Conservation (phyloP, 306 rosid species). For the Pterocarpus santalinus region DNA sequence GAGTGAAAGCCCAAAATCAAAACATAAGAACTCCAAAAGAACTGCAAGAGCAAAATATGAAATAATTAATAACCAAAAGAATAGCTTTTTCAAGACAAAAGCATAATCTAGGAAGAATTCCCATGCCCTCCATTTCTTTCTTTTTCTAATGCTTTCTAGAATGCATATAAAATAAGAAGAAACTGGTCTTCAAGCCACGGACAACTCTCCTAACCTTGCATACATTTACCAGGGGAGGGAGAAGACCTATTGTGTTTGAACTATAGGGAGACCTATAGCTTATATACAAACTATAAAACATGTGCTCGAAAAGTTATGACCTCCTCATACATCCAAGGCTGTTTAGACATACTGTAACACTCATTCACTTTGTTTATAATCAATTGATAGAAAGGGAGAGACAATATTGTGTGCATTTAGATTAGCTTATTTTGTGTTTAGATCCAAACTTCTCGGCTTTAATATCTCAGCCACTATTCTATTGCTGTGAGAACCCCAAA, state of each 20-base stretch:
- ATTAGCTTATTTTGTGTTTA: background rate
- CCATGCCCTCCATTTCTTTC: too few species aligned
- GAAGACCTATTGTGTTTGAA: too few species aligned
- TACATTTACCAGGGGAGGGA: too few species aligned
- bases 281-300: background rate
- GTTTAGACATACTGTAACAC: background rate
- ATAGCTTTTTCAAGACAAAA: too few species aligned
- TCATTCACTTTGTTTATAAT: background rate
- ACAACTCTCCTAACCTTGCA: too few species aligned
- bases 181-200: too few species aligned
- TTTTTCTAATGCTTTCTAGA: too few species aligned
- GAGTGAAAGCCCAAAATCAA: slow-evolving; percentile 8
- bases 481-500: background rate
- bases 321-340: slow-evolving; percentile 13
- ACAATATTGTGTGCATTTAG: background rate
- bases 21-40: background rate
- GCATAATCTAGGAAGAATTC: too few species aligned
- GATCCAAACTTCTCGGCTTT: background rate
- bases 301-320: background rate
- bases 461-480: slow-evolving; percentile 22
- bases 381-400: background rate
- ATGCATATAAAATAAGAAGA: too few species aligned
- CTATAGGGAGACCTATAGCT: too few species aligned
- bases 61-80: background rate
- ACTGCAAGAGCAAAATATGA: background rate